Base-by-base conservation (phyloP, 2,329 filamentous ascomycete genomes). In the Teratosphaeria viscida region DNA sequence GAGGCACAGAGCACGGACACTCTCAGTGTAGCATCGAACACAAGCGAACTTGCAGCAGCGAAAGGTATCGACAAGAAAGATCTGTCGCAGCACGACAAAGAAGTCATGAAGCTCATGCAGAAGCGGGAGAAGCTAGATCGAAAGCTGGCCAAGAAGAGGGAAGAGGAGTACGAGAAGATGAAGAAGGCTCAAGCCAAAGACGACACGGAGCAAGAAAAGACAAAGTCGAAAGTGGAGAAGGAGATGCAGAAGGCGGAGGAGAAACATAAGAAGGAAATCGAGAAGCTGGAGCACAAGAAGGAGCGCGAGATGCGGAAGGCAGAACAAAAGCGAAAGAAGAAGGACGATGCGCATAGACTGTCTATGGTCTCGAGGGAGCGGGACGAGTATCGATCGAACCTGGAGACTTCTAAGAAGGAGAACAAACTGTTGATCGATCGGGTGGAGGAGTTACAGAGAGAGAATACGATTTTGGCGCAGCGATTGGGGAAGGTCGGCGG, bases 161-260 rank as follows among this genome's bases (percentile, higher is more conserved):
- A 82, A 62, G 82, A 78, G 53, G 81, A 82, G 37, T 77, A 77
- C 60, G 70, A 70, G 56, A 77, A 76, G 56, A 72, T 77, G 34
- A 71, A 75, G 62, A 70, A 74, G 19, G 59, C 64, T 10, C 59
- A 66, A 37, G 67, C 70, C 8, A 75, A 76, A 59, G 76, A 74
- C 43, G 66, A 71, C 11, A 72, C 71, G 34, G 70, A 71, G 29
- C 73, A 77, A 58, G 81, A 82, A 52, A 88, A 86, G 68, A 82
- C 86, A 57, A 82, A 87, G 64, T 85, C 85, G 54, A 86, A 85
- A 65, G 85, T 86, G 65, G 79, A 81, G 63, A 80, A 79, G 12
- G 86, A 90, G 67, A 75, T 88, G 54, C 76, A 76, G 62, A 87
- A 85, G 71, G 74, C 88, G 2, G 83, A 89, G 63, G 80, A 84